These are phyloP conservation scores for Rhododendron kiyosumense DNA, from an alignment of 148 eudicot species.

Conservation along the genomic window DNA sequence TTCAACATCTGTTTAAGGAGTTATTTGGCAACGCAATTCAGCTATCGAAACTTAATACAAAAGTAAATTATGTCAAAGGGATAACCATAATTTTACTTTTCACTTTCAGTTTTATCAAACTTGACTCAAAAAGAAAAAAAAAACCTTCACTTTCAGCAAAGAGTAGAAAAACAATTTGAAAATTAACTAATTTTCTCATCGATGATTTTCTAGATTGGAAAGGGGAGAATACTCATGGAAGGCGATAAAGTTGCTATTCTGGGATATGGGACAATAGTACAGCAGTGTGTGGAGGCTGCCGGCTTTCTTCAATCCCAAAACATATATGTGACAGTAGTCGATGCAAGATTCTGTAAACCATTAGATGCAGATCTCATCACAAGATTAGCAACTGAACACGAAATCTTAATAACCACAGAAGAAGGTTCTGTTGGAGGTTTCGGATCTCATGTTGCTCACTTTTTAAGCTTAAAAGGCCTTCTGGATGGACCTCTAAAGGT, in stretches of 20 bases:
- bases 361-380: conserved; percentile 29
- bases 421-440: conserved; percentile 47
- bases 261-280: conserved; percentile 36
- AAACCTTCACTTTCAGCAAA: too few relatives aligned
- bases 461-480: conserved; percentile 28
- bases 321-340: conserved; percentile 24
- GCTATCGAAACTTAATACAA: too few relatives aligned
- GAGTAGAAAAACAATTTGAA: too few relatives aligned
- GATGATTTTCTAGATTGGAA: conserved; percentile 22
- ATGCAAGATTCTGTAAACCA: conserved; percentile 46
- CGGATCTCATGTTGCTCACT: conserved; percentile 36
- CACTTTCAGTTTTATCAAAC: too few relatives aligned
- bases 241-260: conserved; percentile 37
- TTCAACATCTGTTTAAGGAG: background rate
- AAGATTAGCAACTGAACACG: conserved; percentile 24
- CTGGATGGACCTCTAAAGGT: conserved; percentile 41
- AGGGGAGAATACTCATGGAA: conserved; percentile 29
- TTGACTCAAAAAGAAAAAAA: too few relatives aligned
- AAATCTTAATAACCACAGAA: conserved; percentile 33
- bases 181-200: too few relatives aligned
- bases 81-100: too few relatives aligned
- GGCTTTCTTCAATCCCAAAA: conserved; percentile 17
- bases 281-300: conserved; percentile 30
- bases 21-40: background rate
- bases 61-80: too few relatives aligned